Evolutionary conservation across 2,329 filamentous ascomycete species (phyloP).

Genomic region (Neofusicoccum kwambonambiense): DNA sequence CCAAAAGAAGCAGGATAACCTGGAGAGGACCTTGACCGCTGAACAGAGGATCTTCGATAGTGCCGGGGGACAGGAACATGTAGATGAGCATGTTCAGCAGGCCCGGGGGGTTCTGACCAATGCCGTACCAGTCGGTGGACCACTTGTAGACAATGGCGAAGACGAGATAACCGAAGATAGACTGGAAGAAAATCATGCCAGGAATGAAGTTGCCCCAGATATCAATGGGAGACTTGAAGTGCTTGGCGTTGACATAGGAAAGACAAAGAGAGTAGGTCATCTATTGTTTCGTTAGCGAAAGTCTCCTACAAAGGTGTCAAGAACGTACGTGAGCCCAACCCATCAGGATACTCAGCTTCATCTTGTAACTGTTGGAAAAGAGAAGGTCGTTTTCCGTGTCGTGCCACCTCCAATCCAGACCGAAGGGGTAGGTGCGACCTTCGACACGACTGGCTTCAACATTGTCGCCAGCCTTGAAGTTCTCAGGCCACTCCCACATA

Average conservation of each 20-base stretch:
- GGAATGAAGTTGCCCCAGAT: constrained; percentile 97
- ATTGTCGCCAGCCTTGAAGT: constrained; percentile 64
- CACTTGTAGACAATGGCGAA: constrained; percentile 97
- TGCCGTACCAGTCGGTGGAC: constrained; percentile 79
- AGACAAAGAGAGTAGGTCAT: constrained; percentile 98
- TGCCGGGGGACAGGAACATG: constrained; percentile 94
- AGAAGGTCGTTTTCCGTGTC: constrained; percentile 91
- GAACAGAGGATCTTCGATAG: constrained; percentile 72
- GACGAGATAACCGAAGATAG: constrained; percentile 95
- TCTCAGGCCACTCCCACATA: constrained; percentile 80
- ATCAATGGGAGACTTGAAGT: constrained; percentile 93
- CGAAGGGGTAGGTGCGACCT: constrained; percentile 89
- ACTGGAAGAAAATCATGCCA: constrained; percentile 99
- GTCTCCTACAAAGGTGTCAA: neutral
- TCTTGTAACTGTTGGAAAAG: constrained; percentile 99
- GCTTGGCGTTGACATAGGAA: constrained; percentile 86
- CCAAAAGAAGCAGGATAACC: constrained; percentile 74
- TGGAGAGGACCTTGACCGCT: constrained; percentile 74
- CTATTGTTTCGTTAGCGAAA: constrained; percentile 27
- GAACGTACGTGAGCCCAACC: constrained; percentile 79
- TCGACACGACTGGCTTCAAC: constrained; percentile 65
- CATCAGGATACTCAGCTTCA: constrained; percentile 98
- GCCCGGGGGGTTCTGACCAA: constrained; percentile 70
- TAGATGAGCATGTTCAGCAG: constrained; percentile 99
- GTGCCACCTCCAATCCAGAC: constrained; percentile 95